Base-by-base conservation (phyloP, 2,329 filamentous ascomycete species). In the Chaetomium olivaceum region DNA sequence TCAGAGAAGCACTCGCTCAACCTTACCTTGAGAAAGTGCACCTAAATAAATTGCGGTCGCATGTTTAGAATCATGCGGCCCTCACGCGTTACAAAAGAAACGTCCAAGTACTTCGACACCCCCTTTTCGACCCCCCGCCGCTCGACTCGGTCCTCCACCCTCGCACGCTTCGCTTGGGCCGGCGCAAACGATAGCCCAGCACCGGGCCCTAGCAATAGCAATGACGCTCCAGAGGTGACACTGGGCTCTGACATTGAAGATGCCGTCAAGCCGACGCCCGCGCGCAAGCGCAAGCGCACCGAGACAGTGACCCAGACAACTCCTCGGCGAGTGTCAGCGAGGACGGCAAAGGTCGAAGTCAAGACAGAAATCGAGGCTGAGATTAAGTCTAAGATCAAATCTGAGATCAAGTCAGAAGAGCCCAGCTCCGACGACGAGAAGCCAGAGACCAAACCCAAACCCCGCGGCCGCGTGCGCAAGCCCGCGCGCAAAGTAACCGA, bases 61-160 rank as follows among this genome's bases (percentile, higher is more conserved):
- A 67, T 57, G 39, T 21, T 63, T 39, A 57, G 55, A 23, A 62
- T 48, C 29, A 88, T 88, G 86, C 80, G 83, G 51, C 84, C 85
- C 4, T 88, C 87, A 9, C 80, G 82, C 51, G 76, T 87, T 61
- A 87, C 86, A 9, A 81, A 81, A 71, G 86, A 89, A 31, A 85
- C 87, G 0, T 77, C 85, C 4, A 85, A 82, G 67, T 75, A 87
- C n/a, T 77, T 87, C 57, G 80, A 83, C 69, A 75, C 78, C 6
- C 71, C 81, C n/a, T 78, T 81, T 3, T 21, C 72, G 73, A 73
- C 67, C 14, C 77, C 78, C 9, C 80, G 80, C 54, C 80, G 83
- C 67, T 80, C 80, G 64, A 82, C 86, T 69, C 77, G 84, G 68
- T 77, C 81, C n/a, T 77, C 81, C n/a, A 76, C 77, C 2, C 76